Conservation (phyloP, 1,139 yeast species). For the Scheffersomyces segobiensis region DNA sequence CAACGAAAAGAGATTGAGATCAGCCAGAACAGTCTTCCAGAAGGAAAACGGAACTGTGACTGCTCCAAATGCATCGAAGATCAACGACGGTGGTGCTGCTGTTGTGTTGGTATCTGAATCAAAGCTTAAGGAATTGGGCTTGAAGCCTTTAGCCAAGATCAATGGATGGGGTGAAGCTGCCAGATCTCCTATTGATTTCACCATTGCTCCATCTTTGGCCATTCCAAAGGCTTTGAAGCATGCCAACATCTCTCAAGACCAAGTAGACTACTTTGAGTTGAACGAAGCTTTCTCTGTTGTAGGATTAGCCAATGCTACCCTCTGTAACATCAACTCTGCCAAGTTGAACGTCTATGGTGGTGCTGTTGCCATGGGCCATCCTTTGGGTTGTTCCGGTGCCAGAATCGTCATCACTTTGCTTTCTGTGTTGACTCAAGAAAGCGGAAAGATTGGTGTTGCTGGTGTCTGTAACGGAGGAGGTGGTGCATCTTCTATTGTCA, state of each 20-base stretch:
- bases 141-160: conserved; percentile 86
- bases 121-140: conserved; percentile 78
- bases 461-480: conserved; percentile 99
- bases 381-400: conserved; percentile 97
- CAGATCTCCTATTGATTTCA: conserved; percentile 88
- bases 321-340: conserved; percentile 60
- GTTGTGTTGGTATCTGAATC: conserved; percentile 79
- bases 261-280: conserved; percentile 82
- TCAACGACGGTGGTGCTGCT: conserved; percentile 98
- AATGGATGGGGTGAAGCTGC: conserved; percentile 99
- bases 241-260: conserved; percentile 60
- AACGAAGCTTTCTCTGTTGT: conserved; percentile 98
- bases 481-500: conserved; percentile 86
- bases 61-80: conserved; percentile 93
- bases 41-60: conserved; percentile 92
- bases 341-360: conserved; percentile 96
- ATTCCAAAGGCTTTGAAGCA: conserved; percentile 93
- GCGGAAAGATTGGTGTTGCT: conserved; percentile 89
- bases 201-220: conserved; percentile 92
- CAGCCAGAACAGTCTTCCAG: conserved; percentile 92
- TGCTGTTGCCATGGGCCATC: conserved; percentile 97
- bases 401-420: conserved; percentile 85
- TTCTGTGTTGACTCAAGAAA: conserved; percentile 74
- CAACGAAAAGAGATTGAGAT: conserved; percentile 69
- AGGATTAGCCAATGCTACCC: conserved; percentile 84